Percentiles rank a stretch among this genome's conserved stretches.
Conservation (phyloP, 2,329 filamentous ascomycete genomes). For the Fusarium pseudoanthophilum region DNA sequence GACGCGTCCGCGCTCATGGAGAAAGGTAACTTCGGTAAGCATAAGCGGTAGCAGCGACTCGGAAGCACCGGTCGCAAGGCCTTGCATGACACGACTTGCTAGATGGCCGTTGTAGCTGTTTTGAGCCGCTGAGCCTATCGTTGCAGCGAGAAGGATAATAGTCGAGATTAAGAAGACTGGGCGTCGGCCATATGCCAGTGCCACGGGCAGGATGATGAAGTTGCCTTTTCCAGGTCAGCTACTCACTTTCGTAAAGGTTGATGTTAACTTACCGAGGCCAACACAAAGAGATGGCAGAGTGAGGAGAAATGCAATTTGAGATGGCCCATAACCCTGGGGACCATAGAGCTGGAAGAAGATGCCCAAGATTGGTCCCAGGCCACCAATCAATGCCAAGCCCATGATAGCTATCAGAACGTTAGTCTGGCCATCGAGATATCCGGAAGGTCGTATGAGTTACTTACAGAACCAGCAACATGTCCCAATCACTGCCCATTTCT, state of each 20-base stretch:
- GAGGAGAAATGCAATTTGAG: neutral
- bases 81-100: neutral
- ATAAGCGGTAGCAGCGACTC: neutral
- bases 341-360: neutral
- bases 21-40: neutral
- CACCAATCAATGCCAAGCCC: neutral
- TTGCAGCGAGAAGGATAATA: neutral
- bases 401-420: neutral
- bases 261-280: neutral
- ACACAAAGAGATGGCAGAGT: neutral
- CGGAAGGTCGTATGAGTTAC: accelerated
- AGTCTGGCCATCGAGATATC: neutral
- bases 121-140: neutral
- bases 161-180: neutral
- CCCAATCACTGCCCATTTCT: neutral
- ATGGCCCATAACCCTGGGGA: neutral
- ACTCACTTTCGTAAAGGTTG: accelerated
- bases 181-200: neutral
- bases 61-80: neutral
- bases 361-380: neutral
- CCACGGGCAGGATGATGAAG: neutral
- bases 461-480: neutral
- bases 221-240: neutral
- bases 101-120: neutral
- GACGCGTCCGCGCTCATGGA: neutral